Evolutionary conservation across 108 stramenopile genomes (phyloP), one percentile per base, ranked within the genome.

Genomic region (Stephanodiscus minutulus): DNA sequence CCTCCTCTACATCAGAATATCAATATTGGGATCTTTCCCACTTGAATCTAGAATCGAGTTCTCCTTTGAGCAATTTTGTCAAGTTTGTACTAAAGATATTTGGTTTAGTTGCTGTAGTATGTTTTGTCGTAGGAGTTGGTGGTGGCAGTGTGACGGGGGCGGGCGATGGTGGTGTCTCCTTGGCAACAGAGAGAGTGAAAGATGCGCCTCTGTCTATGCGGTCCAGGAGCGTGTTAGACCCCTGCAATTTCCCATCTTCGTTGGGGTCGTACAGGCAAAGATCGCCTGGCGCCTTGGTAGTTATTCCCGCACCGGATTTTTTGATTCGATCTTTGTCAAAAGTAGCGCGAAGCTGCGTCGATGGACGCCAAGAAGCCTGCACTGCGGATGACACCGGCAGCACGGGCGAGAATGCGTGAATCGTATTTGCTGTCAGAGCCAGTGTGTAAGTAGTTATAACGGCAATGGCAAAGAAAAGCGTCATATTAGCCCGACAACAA

Each of bases 191-290:
- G 22, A 53, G 22, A 25, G 22, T 36, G 31, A 58, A 74, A 4
- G 71, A 54, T 22, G 66, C 66, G 17, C 78, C 78, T 21, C 27
- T 35, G 24, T 46, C 12, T 31, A 83, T 25, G 17, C 83, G 74
- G 48, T 68, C 69, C 9, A 35, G 33, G 28, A 76, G 63, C 37
- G 50, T 66, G 15, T 35, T 64, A 8, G 79, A 66, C 18, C 79
- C 83, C 39, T 83, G 83, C 27, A 83, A 44, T 53, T 71, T 76
- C 28, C 77, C 83, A n/a, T 72, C 48, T 52, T 72, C 74, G 44
- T 83, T 74, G 4, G 83, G 83, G 50, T 83, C 83, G 61, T 71
- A 83, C 7, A 56, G 31, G 17, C 36, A 66, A 21, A 72, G 27
- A 73, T 66, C 64, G 0, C 80, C 80, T 10, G 74, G 60, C 7